phyloP scores from a whole-genome alignment of 257 asterid genomes.

The Handroanthus guayacan region DNA sequence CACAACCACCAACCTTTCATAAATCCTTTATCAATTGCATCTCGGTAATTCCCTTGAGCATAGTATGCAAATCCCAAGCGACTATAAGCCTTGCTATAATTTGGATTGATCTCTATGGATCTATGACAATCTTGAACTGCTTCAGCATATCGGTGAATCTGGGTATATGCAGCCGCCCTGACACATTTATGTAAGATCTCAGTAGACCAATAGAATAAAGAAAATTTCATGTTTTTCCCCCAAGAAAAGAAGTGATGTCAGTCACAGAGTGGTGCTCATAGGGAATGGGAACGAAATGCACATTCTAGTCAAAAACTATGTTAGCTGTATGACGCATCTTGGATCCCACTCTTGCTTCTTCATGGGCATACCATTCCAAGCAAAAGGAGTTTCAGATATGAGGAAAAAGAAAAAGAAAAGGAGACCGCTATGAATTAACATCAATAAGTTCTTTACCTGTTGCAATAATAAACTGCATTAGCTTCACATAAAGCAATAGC shows the following conservation, averaged over 20 bases:
- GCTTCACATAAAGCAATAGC: conserved; percentile 72
- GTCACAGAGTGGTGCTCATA: conserved; percentile 1
- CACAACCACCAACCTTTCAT: conserved; percentile 61
- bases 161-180: conserved; percentile 96
- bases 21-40: conserved; percentile 85
- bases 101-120: conserved; percentile 76
- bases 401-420: neutral
- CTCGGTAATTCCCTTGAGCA: conserved; percentile 83
- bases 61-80: conserved; percentile 88
- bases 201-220: conserved; percentile 21
- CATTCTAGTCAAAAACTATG: conserved; percentile 15
- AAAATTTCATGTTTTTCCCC: neutral
- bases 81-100: conserved; percentile 88
- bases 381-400: conserved; percentile 1
- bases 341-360: conserved; percentile 13
- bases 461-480: conserved; percentile 87
- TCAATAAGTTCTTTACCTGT: conserved; percentile 58
- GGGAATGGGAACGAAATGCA: conserved; percentile 9
- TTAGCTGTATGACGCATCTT: neutral
- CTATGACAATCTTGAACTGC: conserved; percentile 74
- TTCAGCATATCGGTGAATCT: conserved; percentile 55
- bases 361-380: conserved; percentile 8
- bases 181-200: conserved; percentile 35
- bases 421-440: neutral
- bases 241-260: neutral